Evolutionary conservation across 2,329 filamentous ascomycete genomes (phyloP).

Genomic region (Xylaria sp.): DNA sequence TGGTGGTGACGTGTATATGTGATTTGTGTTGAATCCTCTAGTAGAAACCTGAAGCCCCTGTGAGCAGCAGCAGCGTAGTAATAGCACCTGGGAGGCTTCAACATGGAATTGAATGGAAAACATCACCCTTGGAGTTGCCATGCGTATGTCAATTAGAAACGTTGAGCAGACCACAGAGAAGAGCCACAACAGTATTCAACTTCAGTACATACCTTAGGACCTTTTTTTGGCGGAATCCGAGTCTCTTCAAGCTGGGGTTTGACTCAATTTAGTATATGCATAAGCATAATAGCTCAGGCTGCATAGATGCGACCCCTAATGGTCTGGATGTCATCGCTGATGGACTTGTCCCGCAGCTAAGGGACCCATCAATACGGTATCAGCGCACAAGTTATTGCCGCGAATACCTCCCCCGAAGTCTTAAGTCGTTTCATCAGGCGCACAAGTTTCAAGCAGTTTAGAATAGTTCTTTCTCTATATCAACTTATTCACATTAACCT

Average conservation of each 20-base stretch:
- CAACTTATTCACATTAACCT: background rate
- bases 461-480: background rate
- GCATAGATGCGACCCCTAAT: conserved; percentile 6
- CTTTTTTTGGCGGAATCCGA: too few species aligned
- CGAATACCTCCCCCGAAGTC: background rate
- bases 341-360: background rate
- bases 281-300: background rate
- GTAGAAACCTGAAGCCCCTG: background rate
- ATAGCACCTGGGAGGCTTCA: background rate
- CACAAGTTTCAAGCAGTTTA: conserved; percentile 12
- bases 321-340: background rate
- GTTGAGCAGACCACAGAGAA: too few species aligned
- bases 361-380: background rate
- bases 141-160: too few species aligned
- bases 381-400: conserved; percentile 1
- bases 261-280: conserved; percentile 1
- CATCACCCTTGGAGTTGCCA: background rate
- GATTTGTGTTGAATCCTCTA: conserved; percentile 2
- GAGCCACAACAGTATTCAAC: too few species aligned
- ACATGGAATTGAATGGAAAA: background rate
- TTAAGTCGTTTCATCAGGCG: conserved; percentile 26
- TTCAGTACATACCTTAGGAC: too few species aligned
- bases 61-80: background rate
- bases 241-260: background rate
- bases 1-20: conserved; percentile 12